phyloP scores from a whole-genome alignment of 176 grass and related monocot species.

The Ensete ventricosum region DNA sequence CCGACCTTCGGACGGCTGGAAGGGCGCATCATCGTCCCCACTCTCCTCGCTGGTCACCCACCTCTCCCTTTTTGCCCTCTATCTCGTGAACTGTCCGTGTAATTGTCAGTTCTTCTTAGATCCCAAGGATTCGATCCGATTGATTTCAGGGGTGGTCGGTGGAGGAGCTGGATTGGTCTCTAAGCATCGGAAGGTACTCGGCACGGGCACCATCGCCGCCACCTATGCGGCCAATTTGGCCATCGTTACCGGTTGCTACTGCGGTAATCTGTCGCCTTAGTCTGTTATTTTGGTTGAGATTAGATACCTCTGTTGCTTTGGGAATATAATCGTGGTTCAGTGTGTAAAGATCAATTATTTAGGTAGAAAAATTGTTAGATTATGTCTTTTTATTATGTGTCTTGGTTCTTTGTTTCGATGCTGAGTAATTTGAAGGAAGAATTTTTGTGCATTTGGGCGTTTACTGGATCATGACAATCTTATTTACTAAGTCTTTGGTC shows the following conservation, averaged over 20 bases:
- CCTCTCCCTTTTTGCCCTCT: neutral
- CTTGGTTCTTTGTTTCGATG: neutral
- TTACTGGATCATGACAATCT: neutral
- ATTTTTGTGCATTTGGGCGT: neutral
- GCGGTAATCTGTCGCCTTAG: conserved; percentile 30
- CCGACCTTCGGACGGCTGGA: conserved; percentile 34
- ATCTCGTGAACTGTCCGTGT: neutral
- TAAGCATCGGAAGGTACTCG: conserved; percentile 44
- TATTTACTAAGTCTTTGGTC: too few species aligned
- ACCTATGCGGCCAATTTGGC: conserved; percentile 60
- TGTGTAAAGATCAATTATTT: neutral
- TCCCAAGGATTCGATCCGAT: neutral
- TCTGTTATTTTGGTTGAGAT: neutral
- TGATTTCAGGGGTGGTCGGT: conserved; percentile 40
- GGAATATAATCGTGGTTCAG: neutral
- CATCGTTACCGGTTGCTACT: conserved; percentile 60
- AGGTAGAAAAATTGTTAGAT: neutral
- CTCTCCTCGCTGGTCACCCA: conserved; percentile 35
- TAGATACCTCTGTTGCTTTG: neutral
- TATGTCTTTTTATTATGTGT: neutral
- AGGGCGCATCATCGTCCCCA: conserved; percentile 56
- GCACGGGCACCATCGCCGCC: conserved; percentile 22
- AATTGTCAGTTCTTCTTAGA: neutral
- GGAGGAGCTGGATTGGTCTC: conserved; percentile 52
- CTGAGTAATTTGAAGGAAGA: neutral